These are phyloP conservation scores for Colletotrichum horii DNA, from an alignment of 2,329 filamentous ascomycete genomes.

Conservation along the genomic window DNA sequence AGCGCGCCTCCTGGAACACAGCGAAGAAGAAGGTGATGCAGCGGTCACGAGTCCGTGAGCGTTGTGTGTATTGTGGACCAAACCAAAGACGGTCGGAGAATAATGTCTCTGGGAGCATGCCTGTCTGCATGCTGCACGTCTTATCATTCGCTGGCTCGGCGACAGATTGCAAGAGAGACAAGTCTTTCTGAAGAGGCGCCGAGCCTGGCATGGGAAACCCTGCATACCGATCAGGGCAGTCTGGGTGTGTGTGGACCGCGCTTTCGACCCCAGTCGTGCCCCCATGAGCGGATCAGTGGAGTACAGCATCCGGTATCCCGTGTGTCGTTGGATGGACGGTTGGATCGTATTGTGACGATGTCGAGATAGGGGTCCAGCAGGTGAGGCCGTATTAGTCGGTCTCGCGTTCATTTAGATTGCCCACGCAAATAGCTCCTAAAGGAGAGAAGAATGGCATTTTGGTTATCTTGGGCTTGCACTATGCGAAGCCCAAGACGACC, in stretches of 20 bases:
- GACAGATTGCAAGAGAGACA: neutral
- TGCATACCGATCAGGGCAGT: neutral
- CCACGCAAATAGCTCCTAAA: neutral
- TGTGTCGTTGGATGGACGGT: neutral
- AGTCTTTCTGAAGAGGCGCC: slow-evolving; percentile 8
- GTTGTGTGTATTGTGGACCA: neutral
- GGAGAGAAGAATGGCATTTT: neutral
- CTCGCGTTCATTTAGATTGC: neutral
- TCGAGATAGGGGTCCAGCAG: neutral
- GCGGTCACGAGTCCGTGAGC: neutral
- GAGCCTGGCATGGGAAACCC: slow-evolving; percentile 8
- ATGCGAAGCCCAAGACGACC: neutral
- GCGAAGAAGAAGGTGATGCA: slow-evolving; percentile 5
- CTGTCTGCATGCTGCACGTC: neutral
- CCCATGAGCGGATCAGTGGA: slow-evolving; percentile 19
- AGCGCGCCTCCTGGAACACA: neutral
- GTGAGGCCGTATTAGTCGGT: neutral
- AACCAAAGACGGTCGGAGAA: neutral
- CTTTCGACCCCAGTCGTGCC: neutral
- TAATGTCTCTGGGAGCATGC: neutral
- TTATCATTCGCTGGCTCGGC: neutral
- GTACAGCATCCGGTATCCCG: neutral
- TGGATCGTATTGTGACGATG: neutral
- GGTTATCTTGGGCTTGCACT: neutral
- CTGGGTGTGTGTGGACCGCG: neutral